Evolutionary conservation across 768 basidiomycete genomes (phyloP).

Genomic region (Auriscalpium vulgare): DNA sequence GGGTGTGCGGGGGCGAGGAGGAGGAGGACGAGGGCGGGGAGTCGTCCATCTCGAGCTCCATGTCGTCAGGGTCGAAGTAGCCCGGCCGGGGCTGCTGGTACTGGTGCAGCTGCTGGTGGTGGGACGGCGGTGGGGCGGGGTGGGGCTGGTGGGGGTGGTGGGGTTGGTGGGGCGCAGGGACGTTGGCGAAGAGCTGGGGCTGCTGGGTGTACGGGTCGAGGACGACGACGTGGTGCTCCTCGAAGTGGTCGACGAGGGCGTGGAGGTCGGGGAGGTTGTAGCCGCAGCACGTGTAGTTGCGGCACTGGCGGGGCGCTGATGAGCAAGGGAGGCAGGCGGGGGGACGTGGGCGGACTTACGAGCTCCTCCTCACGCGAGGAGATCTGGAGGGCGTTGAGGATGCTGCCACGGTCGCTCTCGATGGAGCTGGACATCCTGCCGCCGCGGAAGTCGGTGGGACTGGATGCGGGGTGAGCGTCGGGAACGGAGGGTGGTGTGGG

Average conservation of each 20-base stretch:
- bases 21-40: slow-evolving; percentile 27
- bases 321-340: slow-evolving; percentile 1
- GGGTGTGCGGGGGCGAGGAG: slow-evolving; percentile 37
- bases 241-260: slow-evolving; percentile 87
- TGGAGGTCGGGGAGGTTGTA: slow-evolving; percentile 67
- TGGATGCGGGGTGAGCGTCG: slow-evolving; percentile 13
- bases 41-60: slow-evolving; percentile 65
- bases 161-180: slow-evolving; percentile 1
- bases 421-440: slow-evolving; percentile 43
- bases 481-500: no score
- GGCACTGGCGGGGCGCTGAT: slow-evolving; percentile 39
- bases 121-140: slow-evolving; percentile 21
- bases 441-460: slow-evolving; percentile 37
- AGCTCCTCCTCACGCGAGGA: slow-evolving; percentile 69
- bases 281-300: slow-evolving; percentile 89
- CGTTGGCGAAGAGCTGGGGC: slow-evolving; percentile 6
- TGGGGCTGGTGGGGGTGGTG: slow-evolving; percentile 11
- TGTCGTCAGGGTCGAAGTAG: slow-evolving; percentile 69
- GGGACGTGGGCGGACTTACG: slow-evolving; percentile 31
- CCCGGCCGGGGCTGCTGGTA: slow-evolving; percentile 22
- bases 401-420: slow-evolving; percentile 49
- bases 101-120: slow-evolving; percentile 22
- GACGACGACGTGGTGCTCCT: slow-evolving; percentile 81
- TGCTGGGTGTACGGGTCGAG: slow-evolving; percentile 34
- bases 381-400: slow-evolving; percentile 59